Evolutionary conservation across 1,139 yeast genomes (phyloP).

Genomic region (Kluyveromyces marxianus): DNA sequence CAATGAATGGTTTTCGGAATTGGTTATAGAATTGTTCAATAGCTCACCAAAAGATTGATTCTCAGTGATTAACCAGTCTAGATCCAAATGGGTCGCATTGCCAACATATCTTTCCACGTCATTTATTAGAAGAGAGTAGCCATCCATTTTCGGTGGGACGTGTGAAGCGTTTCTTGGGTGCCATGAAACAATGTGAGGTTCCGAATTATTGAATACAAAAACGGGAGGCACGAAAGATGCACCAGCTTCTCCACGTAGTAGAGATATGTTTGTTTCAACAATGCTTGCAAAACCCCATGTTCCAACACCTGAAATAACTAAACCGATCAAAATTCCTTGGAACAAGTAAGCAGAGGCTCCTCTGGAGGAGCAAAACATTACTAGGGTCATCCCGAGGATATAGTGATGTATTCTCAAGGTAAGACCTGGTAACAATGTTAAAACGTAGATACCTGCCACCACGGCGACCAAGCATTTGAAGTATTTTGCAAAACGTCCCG

Average conservation of each 20-base stretch:
- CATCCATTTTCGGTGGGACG: slow-evolving; percentile 27
- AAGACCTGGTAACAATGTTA: slow-evolving; percentile 57
- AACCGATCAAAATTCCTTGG: slow-evolving; percentile 79
- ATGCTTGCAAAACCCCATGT: slow-evolving; percentile 93
- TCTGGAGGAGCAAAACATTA: slow-evolving; percentile 83
- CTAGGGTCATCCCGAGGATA: slow-evolving; percentile 64
- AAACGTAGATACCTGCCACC: slow-evolving; percentile 37
- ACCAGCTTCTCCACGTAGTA: slow-evolving; percentile 70
- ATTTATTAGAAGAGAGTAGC: slow-evolving; percentile 61
- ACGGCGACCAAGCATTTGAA: slow-evolving; percentile 44
- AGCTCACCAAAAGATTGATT: slow-evolving; percentile 31
- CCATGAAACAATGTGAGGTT: slow-evolving; percentile 25
- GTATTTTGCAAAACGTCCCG: slow-evolving; percentile 64
- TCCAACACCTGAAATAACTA: slow-evolving; percentile 76
- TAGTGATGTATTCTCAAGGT: slow-evolving; percentile 85
- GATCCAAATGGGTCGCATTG: slow-evolving; percentile 35
- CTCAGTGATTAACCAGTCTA: slow-evolving; percentile 34
- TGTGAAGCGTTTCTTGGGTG: slow-evolving; percentile 9
- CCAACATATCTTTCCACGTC: slow-evolving; percentile 76
- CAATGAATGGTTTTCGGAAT: slow-evolving; percentile 29
- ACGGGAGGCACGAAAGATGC: slow-evolving; percentile 53
- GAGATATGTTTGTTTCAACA: slow-evolving; percentile 63
- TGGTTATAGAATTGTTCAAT: slow-evolving; percentile 17
- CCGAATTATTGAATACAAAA: slow-evolving; percentile 27
- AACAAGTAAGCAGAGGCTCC: slow-evolving; percentile 63